Percentiles rank a stretch among this genome's conserved stretches.
Conservation (phyloP, 441 rosid species). For the Erodium trifolium region DNA sequence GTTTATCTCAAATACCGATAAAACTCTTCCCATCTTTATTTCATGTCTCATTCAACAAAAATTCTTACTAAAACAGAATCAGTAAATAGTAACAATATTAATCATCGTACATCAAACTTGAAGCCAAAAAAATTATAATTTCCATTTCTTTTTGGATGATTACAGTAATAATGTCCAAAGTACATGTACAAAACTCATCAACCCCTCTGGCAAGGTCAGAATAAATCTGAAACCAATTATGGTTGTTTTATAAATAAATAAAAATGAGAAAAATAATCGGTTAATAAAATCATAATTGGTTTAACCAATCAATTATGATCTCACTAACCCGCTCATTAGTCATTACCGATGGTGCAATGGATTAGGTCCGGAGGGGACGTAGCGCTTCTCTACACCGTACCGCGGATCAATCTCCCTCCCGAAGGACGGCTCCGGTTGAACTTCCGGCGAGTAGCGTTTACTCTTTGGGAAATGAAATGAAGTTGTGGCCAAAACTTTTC, state of each 20-base stretch:
- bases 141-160: neutral
- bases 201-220: neutral
- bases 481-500: slow-evolving; percentile 41
- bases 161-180: neutral
- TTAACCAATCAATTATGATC: neutral
- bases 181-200: neutral
- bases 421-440: slow-evolving; percentile 8
- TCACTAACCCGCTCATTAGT: neutral
- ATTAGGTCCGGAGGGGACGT: slow-evolving; percentile 85
- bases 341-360: slow-evolving; percentile 59
- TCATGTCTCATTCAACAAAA: too few relatives aligned
- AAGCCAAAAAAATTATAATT: neutral
- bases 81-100: neutral
- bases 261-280: too few relatives aligned
- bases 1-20: too few relatives aligned
- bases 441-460: slow-evolving; percentile 12
- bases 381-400: slow-evolving; percentile 76
- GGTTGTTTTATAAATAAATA: too few relatives aligned
- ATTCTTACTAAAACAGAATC: too few relatives aligned
- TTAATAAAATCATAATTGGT: neutral
- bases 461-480: slow-evolving; percentile 42
- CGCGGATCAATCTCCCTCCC: slow-evolving; percentile 58
- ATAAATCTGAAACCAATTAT: neutral
- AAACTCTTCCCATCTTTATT: too few relatives aligned
- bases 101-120: neutral